Conservation (phyloP, 805 yeast species). For the Clavispora vitiphila region DNA sequence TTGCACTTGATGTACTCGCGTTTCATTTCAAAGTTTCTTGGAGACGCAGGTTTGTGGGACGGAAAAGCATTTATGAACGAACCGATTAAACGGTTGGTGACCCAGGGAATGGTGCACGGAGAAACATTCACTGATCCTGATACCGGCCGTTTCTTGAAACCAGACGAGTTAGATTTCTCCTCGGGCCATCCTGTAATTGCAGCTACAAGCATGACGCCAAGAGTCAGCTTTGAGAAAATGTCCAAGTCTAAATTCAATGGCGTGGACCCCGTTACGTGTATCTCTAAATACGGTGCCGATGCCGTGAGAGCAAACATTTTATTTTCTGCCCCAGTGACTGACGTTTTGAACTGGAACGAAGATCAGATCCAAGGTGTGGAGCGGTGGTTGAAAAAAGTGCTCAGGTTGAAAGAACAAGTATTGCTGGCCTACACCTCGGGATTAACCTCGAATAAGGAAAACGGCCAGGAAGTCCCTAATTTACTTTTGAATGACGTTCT, state of each 20-base stretch:
- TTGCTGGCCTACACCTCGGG: conserved; percentile 13
- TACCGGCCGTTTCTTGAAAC: conserved; percentile 71
- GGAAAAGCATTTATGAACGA: conserved; percentile 60
- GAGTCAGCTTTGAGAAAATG: conserved; percentile 80
- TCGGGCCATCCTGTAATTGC: conserved; percentile 43
- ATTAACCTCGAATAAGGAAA: not conserved
- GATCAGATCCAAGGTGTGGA: conserved; percentile 79
- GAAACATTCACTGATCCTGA: conserved; percentile 70
- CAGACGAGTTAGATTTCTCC: conserved; percentile 58
- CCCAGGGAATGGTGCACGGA: conserved; percentile 99
- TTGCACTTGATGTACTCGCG: conserved; percentile 83
- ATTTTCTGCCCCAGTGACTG: conserved; percentile 86
- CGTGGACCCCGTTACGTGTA: conserved; percentile 80
- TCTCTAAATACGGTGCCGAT: conserved; percentile 80
- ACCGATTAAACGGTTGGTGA: conserved; percentile 74
- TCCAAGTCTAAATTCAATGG: conserved; percentile 95
- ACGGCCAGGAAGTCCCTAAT: conserved; percentile 8
- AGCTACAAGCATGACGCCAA: conserved; percentile 48
- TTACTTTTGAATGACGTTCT: conserved; percentile 18
- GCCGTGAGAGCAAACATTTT: conserved; percentile 89
- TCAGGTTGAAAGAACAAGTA: conserved; percentile 18
- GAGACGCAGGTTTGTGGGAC: conserved; percentile 63
- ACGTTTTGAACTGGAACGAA: conserved; percentile 87
- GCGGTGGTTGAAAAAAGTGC: conserved; percentile 73
- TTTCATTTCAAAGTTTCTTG: conserved; percentile 76